Evolutionary conservation across 2,329 filamentous ascomycete genomes (phyloP).

Genomic region (Pyrenochaeta sp.): DNA sequence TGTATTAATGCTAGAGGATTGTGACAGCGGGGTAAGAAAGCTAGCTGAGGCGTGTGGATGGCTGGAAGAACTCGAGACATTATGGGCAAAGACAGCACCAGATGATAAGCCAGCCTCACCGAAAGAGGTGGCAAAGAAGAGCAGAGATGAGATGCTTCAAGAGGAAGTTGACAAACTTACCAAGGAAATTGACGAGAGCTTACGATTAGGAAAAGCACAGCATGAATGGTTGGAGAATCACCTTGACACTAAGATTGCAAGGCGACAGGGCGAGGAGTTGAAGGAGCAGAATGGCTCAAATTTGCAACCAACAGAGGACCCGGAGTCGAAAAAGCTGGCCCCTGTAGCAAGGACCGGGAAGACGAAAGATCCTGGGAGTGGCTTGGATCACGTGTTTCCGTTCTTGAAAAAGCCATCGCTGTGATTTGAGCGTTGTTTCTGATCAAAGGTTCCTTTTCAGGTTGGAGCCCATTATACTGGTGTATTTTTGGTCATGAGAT

Average conservation of each 20-base stretch:
- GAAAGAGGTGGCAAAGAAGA: conserved; percentile 51
- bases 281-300: neutral
- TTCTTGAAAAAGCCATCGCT: conserved; percentile 57
- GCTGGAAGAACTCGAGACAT: conserved; percentile 78
- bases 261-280: conserved; percentile 17
- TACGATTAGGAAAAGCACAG: conserved; percentile 47
- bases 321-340: conserved; percentile 14
- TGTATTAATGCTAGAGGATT: conserved; percentile 82
- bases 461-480: neutral
- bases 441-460: neutral
- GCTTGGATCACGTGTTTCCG: conserved; percentile 42
- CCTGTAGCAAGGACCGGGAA: conserved; percentile 8
- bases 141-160: conserved; percentile 64
- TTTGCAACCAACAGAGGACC: conserved; percentile 10
- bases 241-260: conserved; percentile 38
- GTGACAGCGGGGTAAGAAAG: conserved; percentile 80
- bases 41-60: conserved; percentile 85
- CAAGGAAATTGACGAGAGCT: conserved; percentile 64
- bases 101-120: conserved; percentile 44
- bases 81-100: conserved; percentile 73
- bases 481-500: conserved; percentile 4
- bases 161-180: conserved; percentile 68
- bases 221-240: conserved; percentile 47
- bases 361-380: conserved; percentile 12
- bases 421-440: conserved; percentile 4